Base-by-base conservation (phyloP, 192 early-diverging fungal species). In the Piromyces sp. region DNA sequence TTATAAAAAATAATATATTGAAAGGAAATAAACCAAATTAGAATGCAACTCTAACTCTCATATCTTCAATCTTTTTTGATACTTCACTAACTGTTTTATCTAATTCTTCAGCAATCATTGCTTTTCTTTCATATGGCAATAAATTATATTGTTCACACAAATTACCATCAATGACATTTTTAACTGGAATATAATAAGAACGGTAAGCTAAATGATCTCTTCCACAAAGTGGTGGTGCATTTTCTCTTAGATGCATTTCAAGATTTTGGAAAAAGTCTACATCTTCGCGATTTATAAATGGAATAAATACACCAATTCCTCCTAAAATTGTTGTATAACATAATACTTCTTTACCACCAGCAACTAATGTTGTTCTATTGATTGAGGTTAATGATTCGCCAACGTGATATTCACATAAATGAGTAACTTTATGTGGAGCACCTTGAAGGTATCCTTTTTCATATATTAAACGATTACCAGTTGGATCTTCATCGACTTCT, bases 61-160 rank as follows among this genome's bases (percentile, higher is more conserved):
- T 93, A 83, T 98, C 96, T 81, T 98, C 98, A 81, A 99, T 90
- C 86, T 97, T 98, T 86, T 97, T 97, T 78, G 90, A 87, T 30
- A 99, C 92, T 82, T 98, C 97, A 15, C 87, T 85, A 9, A 93
- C 89, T 22, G 93, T 92, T 79, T 95, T 88, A 85, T 97, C 98
- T 81, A 98, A 86, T 79, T 94, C 93, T 79, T 96, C 95, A 13
- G 96, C 94, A 84, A 99, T 93, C 30, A 85, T 85, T 79, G 91
- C 83, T 86, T 92, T 91, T 87, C 92, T 93, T 81, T 93, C 94
- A 29, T 87, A 86, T 1, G 95, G 87, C 38, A 97, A 85, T 78
- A 89, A 80, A 85, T 92, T 93, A 83, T 87, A 99, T 83, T 89
- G 87, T 87, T 98, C 98, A 86, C 95, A 97, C 58, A 99, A 85